phyloP scores from a whole-genome alignment of 2,329 filamentous ascomycete species.

The Claviceps humidiphila region DNA sequence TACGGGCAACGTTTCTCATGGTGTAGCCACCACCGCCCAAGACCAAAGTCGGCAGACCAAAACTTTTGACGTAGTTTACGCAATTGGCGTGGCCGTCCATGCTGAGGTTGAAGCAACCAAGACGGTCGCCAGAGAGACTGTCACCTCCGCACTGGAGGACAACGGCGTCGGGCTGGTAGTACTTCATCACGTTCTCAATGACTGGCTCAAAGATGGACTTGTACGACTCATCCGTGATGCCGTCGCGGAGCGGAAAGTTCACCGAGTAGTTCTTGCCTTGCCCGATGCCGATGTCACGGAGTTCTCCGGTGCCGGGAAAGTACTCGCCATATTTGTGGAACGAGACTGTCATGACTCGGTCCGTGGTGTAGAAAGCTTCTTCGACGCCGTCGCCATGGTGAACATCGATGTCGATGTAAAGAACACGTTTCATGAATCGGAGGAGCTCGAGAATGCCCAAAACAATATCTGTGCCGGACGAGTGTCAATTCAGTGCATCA shows the following conservation, averaged over 20 bases:
- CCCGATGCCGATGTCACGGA: constrained; percentile 76
- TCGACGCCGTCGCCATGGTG: constrained; percentile 90
- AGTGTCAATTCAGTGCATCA: constrained; percentile 4
- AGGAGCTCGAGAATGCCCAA: constrained; percentile 87
- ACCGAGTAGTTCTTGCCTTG: constrained; percentile 80
- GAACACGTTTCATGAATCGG: constrained; percentile 81
- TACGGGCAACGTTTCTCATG: constrained; percentile 89
- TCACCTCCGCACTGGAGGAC: constrained; percentile 95
- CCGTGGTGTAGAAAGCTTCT: constrained; percentile 84
- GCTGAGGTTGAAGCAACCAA: constrained; percentile 95
- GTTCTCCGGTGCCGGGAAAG: constrained; percentile 83
- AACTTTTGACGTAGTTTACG: constrained; percentile 80
- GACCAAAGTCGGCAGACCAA: constrained; percentile 75
- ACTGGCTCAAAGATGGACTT: constrained; percentile 85
- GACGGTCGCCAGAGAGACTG: constrained; percentile 81
- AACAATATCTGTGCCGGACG: constrained; percentile 60
- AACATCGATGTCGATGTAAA: constrained; percentile 94
- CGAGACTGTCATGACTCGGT: constrained; percentile 83
- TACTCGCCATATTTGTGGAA: constrained; percentile 97
- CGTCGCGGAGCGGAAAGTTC: constrained; percentile 84
- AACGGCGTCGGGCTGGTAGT: constrained; percentile 80
- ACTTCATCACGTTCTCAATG: constrained; percentile 73
- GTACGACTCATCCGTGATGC: constrained; percentile 82
- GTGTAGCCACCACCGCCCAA: constrained; percentile 95
- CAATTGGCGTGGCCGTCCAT: constrained; percentile 94